phyloP scores from a whole-genome alignment of 164 flowering plant genomes.

The Kingdonia uniflora region DNA sequence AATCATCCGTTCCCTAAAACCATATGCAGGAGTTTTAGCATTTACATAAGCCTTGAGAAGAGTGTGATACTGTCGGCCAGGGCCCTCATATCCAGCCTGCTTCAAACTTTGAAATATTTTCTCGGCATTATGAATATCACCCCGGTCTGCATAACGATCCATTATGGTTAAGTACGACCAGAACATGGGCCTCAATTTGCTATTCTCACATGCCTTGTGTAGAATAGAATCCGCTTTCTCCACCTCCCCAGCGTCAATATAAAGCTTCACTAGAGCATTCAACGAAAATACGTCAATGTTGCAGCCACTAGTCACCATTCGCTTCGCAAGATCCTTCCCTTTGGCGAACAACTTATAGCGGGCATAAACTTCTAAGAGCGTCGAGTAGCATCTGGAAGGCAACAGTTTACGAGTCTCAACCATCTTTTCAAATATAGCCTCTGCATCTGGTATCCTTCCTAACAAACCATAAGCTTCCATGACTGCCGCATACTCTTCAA shows the following conservation, averaged over 20 bases:
- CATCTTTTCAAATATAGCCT: conserved; percentile 54
- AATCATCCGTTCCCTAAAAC: conserved; percentile 71
- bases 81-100: conserved; percentile 42
- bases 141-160: conserved; percentile 62
- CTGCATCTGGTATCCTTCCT: conserved; percentile 57
- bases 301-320: conserved; percentile 49
- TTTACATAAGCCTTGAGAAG: conserved; percentile 52
- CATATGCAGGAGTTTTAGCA: conserved; percentile 74
- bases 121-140: conserved; percentile 77
- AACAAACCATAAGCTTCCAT: conserved; percentile 83
- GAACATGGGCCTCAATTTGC: conserved; percentile 36
- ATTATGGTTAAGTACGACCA: conserved; percentile 36
- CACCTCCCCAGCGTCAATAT: conserved; percentile 72
- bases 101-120: conserved; percentile 54
- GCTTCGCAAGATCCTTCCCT: conserved; percentile 61
- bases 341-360: conserved; percentile 47
- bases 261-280: conserved; percentile 71
- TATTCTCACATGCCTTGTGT: conserved; percentile 49
- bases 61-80: conserved; percentile 32
- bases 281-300: conserved; percentile 51
- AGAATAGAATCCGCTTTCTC: conserved; percentile 71
- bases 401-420: conserved; percentile 22
- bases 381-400: conserved; percentile 29
- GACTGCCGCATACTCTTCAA: conserved; percentile 43
- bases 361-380: conserved; percentile 54